A percentile compares a stretch with the other conserved stretches of the same genome.
These are phyloP conservation scores for Globisporangium alternatum DNA, from an alignment of 352 stramenopile species.

Conservation along the genomic window DNA sequence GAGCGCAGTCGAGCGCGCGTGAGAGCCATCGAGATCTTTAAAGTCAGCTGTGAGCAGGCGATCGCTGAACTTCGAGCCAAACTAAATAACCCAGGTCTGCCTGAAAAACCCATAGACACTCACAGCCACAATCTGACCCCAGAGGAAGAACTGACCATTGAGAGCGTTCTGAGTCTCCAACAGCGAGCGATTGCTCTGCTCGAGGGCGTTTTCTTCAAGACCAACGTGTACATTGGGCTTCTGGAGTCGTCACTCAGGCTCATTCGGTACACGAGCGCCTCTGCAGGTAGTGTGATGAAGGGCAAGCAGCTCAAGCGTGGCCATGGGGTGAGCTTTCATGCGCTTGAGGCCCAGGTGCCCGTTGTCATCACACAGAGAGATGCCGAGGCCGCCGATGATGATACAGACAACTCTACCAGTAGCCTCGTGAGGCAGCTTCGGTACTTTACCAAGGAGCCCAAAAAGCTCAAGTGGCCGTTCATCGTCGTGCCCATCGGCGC, in stretches of 20 bases:
- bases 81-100: neutral
- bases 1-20: conserved; percentile 39
- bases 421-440: conserved; percentile 26
- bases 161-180: conserved; percentile 39
- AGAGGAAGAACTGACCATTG: conserved; percentile 40
- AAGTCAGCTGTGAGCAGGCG: conserved; percentile 25
- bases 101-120: neutral
- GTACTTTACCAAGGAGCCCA: conserved; percentile 32
- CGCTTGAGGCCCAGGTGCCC: conserved; percentile 33
- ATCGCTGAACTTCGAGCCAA: conserved; percentile 5
- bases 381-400: neutral
- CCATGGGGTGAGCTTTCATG: conserved; percentile 54
- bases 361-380: conserved; percentile 38
- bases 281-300: conserved; percentile 49
- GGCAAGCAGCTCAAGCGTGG: conserved; percentile 57
- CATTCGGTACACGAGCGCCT: conserved; percentile 54
- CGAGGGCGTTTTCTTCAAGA: conserved; percentile 27
- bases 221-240: conserved; percentile 64
- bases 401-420: neutral
- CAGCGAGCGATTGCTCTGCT: conserved; percentile 31
- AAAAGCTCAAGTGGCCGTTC: conserved; percentile 50
- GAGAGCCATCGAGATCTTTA: conserved; percentile 25
- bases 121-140: conserved; percentile 16
- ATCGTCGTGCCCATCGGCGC: conserved; percentile 52
- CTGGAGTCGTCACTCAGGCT: conserved; percentile 44